These are phyloP conservation scores for Suillus decipiens DNA, from an alignment of 768 basidiomycete genomes.

Conservation along the genomic window DNA sequence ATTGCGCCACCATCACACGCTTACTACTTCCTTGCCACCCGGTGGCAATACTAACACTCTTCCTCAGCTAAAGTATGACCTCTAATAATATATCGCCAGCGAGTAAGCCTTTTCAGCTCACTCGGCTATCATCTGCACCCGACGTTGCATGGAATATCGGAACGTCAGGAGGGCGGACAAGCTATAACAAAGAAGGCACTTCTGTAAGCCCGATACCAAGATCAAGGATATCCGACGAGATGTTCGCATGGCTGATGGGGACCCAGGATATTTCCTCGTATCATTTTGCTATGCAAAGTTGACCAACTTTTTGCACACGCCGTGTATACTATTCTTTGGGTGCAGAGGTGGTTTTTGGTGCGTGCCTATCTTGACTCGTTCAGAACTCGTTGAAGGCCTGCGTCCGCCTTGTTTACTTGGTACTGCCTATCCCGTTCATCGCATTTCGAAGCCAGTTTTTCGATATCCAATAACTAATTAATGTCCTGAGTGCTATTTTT, in stretches of 20 bases:
- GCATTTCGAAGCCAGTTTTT: background rate
- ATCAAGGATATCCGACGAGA: background rate
- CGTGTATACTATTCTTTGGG: background rate
- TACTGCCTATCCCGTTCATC: background rate
- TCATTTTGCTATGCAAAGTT: background rate
- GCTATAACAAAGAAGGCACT: background rate
- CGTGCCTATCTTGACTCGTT: no score
- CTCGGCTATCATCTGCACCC: no score
- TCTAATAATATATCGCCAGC: no score
- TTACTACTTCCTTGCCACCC: no score
- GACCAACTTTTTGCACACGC: no score
- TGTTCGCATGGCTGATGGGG: background rate
- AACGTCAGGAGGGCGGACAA: background rate
- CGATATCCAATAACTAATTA: background rate
- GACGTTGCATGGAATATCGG: no score
- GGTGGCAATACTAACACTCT: no score
- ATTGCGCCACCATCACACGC: no score
- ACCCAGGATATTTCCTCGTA: background rate
- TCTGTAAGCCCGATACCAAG: background rate
- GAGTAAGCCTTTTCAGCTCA: no score
- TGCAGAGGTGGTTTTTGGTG: background rate
- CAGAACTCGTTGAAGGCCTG: background rate
- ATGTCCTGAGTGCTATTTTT: background rate
- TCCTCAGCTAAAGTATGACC: no score
- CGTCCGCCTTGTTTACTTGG: no score